Conservation (phyloP, 2,329 filamentous ascomycete species). For the Colletotrichum sojae region DNA sequence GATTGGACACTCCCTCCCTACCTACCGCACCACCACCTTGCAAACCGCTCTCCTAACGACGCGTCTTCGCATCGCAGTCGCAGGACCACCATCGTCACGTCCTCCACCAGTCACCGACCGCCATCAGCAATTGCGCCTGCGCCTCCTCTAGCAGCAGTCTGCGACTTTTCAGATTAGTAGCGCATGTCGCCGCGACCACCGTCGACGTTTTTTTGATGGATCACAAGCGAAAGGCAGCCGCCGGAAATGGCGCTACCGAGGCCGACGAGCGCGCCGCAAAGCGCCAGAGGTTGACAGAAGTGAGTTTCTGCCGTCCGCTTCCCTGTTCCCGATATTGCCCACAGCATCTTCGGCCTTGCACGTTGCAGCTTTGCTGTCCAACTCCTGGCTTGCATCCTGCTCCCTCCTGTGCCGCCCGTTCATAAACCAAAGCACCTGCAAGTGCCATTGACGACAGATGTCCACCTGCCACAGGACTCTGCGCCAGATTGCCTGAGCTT, state of each 20-base stretch:
- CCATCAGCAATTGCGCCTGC: constrained; percentile 29
- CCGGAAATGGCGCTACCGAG: constrained; percentile 61
- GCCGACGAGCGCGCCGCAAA: constrained; percentile 68
- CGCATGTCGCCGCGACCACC: constrained; percentile 32
- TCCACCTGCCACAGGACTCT: constrained; percentile 14
- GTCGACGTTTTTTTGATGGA: constrained; percentile 59
- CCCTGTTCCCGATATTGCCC: neutral
- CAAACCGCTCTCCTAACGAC: constrained; percentile 35
- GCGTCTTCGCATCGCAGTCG: constrained; percentile 36
- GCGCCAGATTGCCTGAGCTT: constrained; percentile 18
- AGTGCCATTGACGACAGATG: constrained; percentile 4
- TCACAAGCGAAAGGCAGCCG: constrained; percentile 68
- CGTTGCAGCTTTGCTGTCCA: neutral
- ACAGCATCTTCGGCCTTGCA: constrained; percentile 10
- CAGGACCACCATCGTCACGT: constrained; percentile 30
- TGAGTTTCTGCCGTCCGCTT: constrained; percentile 49
- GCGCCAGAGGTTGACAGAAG: constrained; percentile 68
- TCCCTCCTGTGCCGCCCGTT: neutral
- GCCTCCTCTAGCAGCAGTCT: constrained; percentile 4
- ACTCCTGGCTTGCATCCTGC: constrained; percentile 15
- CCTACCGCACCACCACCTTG: constrained; percentile 14
- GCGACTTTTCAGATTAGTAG: constrained; percentile 1
- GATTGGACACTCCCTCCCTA: constrained; percentile 1
- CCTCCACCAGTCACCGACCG: constrained; percentile 7
- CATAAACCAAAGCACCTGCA: neutral